Base-by-base conservation (phyloP, 805 yeast species). In the Metschnikowia shivogae region DNA sequence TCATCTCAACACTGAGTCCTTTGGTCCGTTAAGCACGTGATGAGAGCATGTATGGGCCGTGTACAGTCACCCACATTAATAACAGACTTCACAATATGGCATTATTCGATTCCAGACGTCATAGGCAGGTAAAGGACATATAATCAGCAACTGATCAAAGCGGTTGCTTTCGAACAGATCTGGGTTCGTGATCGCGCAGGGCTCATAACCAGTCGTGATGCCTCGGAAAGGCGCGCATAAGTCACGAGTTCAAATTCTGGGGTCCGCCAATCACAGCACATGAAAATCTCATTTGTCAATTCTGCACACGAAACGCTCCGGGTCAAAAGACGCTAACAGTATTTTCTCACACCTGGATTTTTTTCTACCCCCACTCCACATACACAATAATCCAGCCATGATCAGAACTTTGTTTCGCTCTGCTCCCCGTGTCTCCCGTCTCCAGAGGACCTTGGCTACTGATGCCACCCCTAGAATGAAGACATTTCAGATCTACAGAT, bases 401-500 rank as follows among this genome's bases (percentile, higher is more conserved):
- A 43, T 54, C 42, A 54, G 46, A 43, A 32, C 49, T 11, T 32
- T 44, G 9, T 42, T 52, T 33, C 55, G 58, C 44, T 50, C 53
- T 8, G 47, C 41, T 26, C 35, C 54, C 11, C 53, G 53, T 29
- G 42, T 47, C 19, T 37, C 49, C n/a, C 43, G 45, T 20, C 38
- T 44, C 30, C 52, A 51, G 42, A 46, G 58, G 38, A 45, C 42
- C 30, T 49, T 54, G 52, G 77, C 84, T 40, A 53, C 62, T 13
- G 56, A 60, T 32, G 78, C 71, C 48, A 65, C 65, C 48, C 81
- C 82, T 39, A 75, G 84, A 50, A 54, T 84, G 57, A 93, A 93
- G 75, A 80, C 83, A 28, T 90, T 93, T 71, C 87, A 90, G 65
- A 83, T 93, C 60, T 93, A 93, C 78, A 83, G 99, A 74, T 93